Conservation (phyloP, 129 eudicot species). For the Flaveria trinervia region DNA sequence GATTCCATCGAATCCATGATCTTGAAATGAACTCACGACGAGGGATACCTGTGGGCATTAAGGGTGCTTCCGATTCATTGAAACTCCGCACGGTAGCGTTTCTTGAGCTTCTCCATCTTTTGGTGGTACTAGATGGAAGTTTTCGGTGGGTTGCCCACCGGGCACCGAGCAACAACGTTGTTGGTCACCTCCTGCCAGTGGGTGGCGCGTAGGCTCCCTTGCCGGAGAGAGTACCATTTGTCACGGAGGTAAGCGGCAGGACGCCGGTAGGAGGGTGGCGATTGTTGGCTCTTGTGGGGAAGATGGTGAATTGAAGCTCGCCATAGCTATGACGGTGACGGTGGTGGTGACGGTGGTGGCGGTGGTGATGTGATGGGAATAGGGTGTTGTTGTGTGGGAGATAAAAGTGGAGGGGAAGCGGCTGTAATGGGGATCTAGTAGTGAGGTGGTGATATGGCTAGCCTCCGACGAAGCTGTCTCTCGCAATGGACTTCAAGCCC, state of each 20-base stretch:
- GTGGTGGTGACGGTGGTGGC: constrained; percentile 12
- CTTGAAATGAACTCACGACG: constrained; percentile 77
- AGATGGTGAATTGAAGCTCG: background rate
- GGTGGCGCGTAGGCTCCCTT: constrained; percentile 76
- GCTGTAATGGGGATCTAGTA: constrained; percentile 35
- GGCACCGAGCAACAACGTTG: constrained; percentile 48
- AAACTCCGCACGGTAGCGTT: constrained; percentile 74
- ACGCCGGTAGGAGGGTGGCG: constrained; percentile 16
- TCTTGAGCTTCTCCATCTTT: constrained; percentile 96
- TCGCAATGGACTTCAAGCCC: no score
- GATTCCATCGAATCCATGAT: constrained; percentile 79
- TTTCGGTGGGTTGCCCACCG: constrained; percentile 43
- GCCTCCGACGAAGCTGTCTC: no score
- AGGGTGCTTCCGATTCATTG: constrained; percentile 43
- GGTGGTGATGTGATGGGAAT: constrained; percentile 37
- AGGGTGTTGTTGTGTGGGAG: constrained; percentile 10
- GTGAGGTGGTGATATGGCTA: constrained; percentile 23
- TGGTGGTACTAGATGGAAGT: constrained; percentile 94
- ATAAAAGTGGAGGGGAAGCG: constrained; percentile 19
- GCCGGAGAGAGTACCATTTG: constrained; percentile 86
- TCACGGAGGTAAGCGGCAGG: constrained; percentile 83
- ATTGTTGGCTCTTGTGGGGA: constrained; percentile 4
- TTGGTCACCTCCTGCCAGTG: constrained; percentile 96
- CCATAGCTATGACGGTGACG: background rate
- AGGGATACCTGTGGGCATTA: constrained; percentile 26